Conservation (phyloP, 805 yeast genomes). For the Cyberlindnera petersonii region DNA sequence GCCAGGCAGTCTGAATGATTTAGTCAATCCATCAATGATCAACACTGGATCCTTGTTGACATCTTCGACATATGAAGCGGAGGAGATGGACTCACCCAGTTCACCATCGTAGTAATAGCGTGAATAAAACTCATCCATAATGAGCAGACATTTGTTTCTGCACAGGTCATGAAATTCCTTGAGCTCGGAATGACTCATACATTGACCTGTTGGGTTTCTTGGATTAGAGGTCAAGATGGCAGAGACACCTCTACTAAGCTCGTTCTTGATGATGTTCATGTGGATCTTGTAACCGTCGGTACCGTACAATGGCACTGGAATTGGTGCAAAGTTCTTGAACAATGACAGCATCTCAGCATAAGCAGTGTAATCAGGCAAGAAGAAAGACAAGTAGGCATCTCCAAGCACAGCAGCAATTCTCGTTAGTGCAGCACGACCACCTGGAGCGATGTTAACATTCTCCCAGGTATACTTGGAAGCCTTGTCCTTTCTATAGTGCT, state of each 20-base stretch:
- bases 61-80: constrained; percentile 49
- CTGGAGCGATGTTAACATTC: constrained; percentile 61
- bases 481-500: constrained; percentile 45
- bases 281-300: constrained; percentile 55
- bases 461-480: constrained; percentile 53
- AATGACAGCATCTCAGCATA: constrained; percentile 62
- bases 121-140: constrained; percentile 62
- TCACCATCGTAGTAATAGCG: constrained; percentile 56
- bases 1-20: constrained; percentile 59
- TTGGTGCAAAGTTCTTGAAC: constrained; percentile 59
- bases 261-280: constrained; percentile 47
- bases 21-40: constrained; percentile 56
- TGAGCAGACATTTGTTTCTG: constrained; percentile 46
- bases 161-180: constrained; percentile 48
- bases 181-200: constrained; percentile 46
- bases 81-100: constrained; percentile 46
- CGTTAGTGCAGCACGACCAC: constrained; percentile 60
- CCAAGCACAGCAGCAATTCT: constrained; percentile 57
- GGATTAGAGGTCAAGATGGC: constrained; percentile 59
- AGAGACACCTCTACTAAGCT: constrained; percentile 52
- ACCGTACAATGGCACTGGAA: constrained; percentile 58
- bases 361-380: constrained; percentile 61
- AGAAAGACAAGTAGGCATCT: constrained; percentile 56
- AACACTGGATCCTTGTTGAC: constrained; percentile 57
- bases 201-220: constrained; percentile 58